phyloP scores from a whole-genome alignment of 345 rosid genomes.

The Luvunga scandens region DNA sequence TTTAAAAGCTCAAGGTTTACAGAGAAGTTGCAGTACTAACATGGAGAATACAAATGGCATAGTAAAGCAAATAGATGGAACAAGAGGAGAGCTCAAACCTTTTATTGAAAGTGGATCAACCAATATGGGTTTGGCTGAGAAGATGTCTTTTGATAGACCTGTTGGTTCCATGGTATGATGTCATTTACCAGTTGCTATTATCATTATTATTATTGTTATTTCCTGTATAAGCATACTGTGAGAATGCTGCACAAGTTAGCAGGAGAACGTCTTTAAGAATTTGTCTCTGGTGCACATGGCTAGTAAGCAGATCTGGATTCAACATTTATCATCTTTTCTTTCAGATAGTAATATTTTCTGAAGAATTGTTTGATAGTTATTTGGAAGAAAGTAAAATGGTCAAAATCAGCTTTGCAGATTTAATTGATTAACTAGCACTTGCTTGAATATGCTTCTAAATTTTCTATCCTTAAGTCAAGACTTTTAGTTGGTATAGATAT shows the following conservation, averaged over 20 bases:
- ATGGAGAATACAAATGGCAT: constrained; percentile 10
- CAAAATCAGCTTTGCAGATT: neutral
- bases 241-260: neutral
- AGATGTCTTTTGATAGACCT: constrained; percentile 28
- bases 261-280: neutral
- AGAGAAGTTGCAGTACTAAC: constrained; percentile 15
- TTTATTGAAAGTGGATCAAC: constrained; percentile 29
- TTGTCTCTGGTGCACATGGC: neutral
- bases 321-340: neutral
- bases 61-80: constrained; percentile 25
- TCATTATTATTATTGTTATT: neutral
- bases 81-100: constrained; percentile 26
- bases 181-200: constrained; percentile 5
- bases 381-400: constrained; percentile 7
- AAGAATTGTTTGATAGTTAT: neutral
- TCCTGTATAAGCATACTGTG: neutral
- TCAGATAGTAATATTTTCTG: neutral
- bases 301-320: neutral
- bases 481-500: neutral
- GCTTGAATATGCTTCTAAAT: neutral
- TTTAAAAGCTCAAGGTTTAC: constrained; percentile 31
- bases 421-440: constrained; percentile 1
- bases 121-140: constrained; percentile 24
- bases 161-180: constrained; percentile 41
- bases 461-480: neutral